phyloP scores from a whole-genome alignment of 192 early-diverging fungal genomes.

The Pilobolus umbonatus region DNA sequence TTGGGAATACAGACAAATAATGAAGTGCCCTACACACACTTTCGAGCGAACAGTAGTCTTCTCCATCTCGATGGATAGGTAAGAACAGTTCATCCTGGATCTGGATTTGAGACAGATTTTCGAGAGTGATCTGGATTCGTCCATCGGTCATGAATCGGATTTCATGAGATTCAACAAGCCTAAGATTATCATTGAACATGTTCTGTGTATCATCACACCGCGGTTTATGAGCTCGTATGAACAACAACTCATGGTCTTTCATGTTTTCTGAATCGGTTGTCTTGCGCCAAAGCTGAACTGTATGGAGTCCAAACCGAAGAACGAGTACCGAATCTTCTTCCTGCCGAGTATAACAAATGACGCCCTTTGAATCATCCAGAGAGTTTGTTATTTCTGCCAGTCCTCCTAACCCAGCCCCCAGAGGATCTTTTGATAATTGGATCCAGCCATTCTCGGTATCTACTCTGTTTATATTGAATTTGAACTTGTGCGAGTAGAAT shows the following conservation, averaged over 20 bases:
- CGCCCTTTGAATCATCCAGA: not conserved
- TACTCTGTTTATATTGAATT: not conserved
- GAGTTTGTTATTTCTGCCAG: not conserved
- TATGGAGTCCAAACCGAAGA: slow-evolving; percentile 1
- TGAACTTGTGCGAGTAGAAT: not conserved
- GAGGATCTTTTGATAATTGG: not conserved
- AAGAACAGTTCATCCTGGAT: too few relatives aligned
- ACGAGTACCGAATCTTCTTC: not conserved
- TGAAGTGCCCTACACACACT: slow-evolving; percentile 1
- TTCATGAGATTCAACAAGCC: not conserved
- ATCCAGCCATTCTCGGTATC: not conserved
- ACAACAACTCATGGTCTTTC: not conserved
- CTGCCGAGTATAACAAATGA: not conserved
- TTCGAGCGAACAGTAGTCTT: slow-evolving; percentile 1
- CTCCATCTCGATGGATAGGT: too few relatives aligned
- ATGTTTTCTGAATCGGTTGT: not conserved
- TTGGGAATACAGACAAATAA: not conserved
- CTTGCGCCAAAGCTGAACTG: slow-evolving; percentile 4
- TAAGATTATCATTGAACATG: not conserved
- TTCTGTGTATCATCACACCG: not conserved
- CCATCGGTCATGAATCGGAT: not conserved
- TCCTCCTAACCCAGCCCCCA: not conserved
- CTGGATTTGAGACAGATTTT: not conserved
- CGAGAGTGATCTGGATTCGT: not conserved
- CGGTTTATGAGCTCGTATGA: not conserved